Conservation (phyloP, 2,329 filamentous ascomycete species). For the Aschersonia sp. region DNA sequence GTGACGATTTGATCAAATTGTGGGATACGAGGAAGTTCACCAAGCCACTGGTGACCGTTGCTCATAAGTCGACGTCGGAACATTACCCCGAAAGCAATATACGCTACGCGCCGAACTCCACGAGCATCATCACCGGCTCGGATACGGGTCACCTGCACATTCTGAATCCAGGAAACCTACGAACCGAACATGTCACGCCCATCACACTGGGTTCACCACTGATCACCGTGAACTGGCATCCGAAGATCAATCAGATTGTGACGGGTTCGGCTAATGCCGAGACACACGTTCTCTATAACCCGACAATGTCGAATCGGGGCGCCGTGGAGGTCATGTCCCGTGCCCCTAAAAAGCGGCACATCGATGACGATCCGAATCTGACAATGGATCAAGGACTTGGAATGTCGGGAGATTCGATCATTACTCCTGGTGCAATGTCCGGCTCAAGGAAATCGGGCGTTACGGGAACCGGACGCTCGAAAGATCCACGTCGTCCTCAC, state of each 20-base stretch:
- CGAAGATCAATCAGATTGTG: slow-evolving; percentile 89
- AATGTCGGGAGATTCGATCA: slow-evolving; percentile 68
- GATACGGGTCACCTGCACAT: slow-evolving; percentile 78
- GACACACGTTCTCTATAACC: slow-evolving; percentile 82
- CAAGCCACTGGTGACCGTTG: slow-evolving; percentile 63
- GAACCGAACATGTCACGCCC: slow-evolving; percentile 69
- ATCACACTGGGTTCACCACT: slow-evolving; percentile 76
- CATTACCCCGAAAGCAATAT: slow-evolving; percentile 80
- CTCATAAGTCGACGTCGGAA: slow-evolving; percentile 68
- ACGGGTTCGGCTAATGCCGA: slow-evolving; percentile 86
- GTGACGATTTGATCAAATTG: slow-evolving; percentile 83
- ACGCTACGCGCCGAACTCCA: slow-evolving; percentile 70
- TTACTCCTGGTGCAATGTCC: slow-evolving; percentile 49
- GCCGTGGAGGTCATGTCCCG: slow-evolving; percentile 84
- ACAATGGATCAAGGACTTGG: slow-evolving; percentile 74
- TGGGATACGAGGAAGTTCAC: slow-evolving; percentile 98
- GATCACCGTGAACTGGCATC: slow-evolving; percentile 80
- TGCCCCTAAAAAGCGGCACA: slow-evolving; percentile 84
- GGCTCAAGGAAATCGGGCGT: slow-evolving; percentile 47
- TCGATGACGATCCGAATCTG: slow-evolving; percentile 80
- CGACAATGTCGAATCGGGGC: slow-evolving; percentile 64
- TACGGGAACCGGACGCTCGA: slow-evolving; percentile 60
- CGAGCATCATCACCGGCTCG: slow-evolving; percentile 81
- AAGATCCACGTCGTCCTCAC: slow-evolving; percentile 73
- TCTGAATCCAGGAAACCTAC: slow-evolving; percentile 81